These are phyloP conservation scores for Fistulinella cinereoalba DNA, from an alignment of 1,284 basidiomycete species.

Conservation along the genomic window DNA sequence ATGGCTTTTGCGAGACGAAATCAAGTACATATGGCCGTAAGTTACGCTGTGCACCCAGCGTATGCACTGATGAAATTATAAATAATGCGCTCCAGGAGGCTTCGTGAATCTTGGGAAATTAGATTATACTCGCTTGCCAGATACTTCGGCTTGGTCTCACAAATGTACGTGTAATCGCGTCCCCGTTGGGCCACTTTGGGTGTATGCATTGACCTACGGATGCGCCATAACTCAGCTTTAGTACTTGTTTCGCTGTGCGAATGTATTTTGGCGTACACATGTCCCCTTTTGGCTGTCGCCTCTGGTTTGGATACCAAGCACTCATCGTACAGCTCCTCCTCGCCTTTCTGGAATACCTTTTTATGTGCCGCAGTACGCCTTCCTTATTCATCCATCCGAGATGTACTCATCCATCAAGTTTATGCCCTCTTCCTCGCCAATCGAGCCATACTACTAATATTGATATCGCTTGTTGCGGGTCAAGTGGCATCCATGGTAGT, in stretches of 20 bases:
- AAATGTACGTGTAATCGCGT: slow-evolving; percentile 21
- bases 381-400: neutral
- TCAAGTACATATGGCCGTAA: slow-evolving; percentile 20
- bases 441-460: slow-evolving; percentile 3
- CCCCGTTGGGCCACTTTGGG: neutral
- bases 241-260: slow-evolving; percentile 17
- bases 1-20: slow-evolving; percentile 17
- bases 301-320: slow-evolving; percentile 22
- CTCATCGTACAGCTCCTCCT: slow-evolving; percentile 15
- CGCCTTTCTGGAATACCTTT: slow-evolving; percentile 5
- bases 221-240: slow-evolving; percentile 10
- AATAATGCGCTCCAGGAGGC: slow-evolving; percentile 6
- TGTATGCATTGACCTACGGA: neutral
- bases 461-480: slow-evolving; percentile 1
- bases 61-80: neutral
- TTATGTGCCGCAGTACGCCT: slow-evolving; percentile 18
- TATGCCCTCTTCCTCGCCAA: slow-evolving; percentile 14
- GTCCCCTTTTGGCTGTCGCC: slow-evolving; percentile 8
- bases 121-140: slow-evolving; percentile 12
- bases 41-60: neutral
- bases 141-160: slow-evolving; percentile 15
- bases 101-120: slow-evolving; percentile 7
- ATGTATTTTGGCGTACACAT: slow-evolving; percentile 12
- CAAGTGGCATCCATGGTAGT: slow-evolving; percentile 12
- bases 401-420: slow-evolving; percentile 7